These are phyloP conservation scores for Globisporangium parvum DNA, from an alignment of 352 stramenopile genomes.

Conservation along the genomic window DNA sequence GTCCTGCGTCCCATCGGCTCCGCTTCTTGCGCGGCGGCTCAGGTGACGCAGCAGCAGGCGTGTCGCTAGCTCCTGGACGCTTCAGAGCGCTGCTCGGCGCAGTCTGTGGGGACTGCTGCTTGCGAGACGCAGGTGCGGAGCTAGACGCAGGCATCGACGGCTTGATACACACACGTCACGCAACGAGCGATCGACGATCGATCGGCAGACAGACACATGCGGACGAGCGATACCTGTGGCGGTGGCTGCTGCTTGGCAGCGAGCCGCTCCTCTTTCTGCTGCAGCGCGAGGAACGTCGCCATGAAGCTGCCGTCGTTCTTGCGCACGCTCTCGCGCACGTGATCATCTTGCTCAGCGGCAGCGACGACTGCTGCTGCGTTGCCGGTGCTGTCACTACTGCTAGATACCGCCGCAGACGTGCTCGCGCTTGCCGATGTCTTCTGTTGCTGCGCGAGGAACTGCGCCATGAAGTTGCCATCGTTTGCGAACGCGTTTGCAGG, in stretches of 20 bases:
- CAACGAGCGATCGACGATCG: too few relatives aligned
- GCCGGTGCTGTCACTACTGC: not conserved
- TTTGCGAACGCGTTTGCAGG: constrained; percentile 15
- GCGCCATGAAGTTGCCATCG: constrained; percentile 22
- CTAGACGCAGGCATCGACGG: constrained; percentile 3
- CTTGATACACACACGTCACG: too few relatives aligned
- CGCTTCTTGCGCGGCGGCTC: constrained; percentile 10
- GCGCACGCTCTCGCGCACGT: constrained; percentile 12
- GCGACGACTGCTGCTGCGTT: constrained; percentile 5
- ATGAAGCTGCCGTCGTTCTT: constrained; percentile 21
- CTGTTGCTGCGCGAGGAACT: constrained; percentile 14
- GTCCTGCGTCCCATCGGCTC: constrained; percentile 11
- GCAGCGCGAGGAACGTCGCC: constrained; percentile 17
- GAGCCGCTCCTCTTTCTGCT: constrained; percentile 15
- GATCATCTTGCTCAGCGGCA: constrained; percentile 9
- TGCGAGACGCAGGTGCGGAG: not conserved
- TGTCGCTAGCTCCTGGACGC: not conserved
- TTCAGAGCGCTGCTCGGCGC: too few relatives aligned
- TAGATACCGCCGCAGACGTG: not conserved
- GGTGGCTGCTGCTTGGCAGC: not conserved
- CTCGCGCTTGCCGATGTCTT: too few relatives aligned
- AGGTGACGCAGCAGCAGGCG: not conserved
- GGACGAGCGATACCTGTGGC: not conserved
- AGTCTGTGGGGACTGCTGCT: too few relatives aligned
- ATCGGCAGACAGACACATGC: too few relatives aligned